A percentile compares a stretch with the other conserved stretches of the same genome.
These are phyloP conservation scores for Physcomitrium patens DNA, from an alignment of 225 moss, liverwort and hornwort genomes.

Conservation along the genomic window DNA sequence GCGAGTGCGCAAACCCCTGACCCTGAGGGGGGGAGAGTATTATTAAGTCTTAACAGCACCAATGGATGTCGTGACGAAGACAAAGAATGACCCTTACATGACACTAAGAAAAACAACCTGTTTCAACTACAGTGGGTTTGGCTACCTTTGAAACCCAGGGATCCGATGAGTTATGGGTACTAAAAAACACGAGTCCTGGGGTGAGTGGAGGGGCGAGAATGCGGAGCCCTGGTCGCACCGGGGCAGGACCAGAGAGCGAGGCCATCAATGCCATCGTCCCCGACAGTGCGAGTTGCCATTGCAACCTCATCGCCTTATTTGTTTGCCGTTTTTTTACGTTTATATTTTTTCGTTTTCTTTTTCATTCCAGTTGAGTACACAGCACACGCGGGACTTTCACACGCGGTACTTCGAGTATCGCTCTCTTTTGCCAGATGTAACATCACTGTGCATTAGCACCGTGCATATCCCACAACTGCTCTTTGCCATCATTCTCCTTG, in stretches of 20 bases:
- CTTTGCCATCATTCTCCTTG: constrained; percentile 48
- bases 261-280: neutral
- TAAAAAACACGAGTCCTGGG: constrained; percentile 58
- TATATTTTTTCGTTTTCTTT: neutral
- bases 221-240: constrained; percentile 30
- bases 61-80: constrained; percentile 51
- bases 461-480: constrained; percentile 54
- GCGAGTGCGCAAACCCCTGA: constrained; percentile 65
- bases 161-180: constrained; percentile 65
- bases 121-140: constrained; percentile 65
- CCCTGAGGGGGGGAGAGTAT: constrained; percentile 53
- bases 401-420: neutral
- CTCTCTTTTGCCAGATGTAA: constrained; percentile 43
- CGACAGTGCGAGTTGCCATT: constrained; percentile 41
- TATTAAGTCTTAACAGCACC: constrained; percentile 57
- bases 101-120: constrained; percentile 58
- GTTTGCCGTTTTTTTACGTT: too few species aligned
- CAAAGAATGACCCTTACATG: constrained; percentile 73
- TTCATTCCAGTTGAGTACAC: constrained; percentile 49
- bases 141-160: constrained; percentile 67
- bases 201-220: constrained; percentile 33
- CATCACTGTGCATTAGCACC: constrained; percentile 50
- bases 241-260: constrained; percentile 31
- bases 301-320: constrained; percentile 53
- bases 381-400: constrained; percentile 41